These are phyloP conservation scores for Colletotrichum gigasporum DNA, from an alignment of 2,329 filamentous ascomycete genomes.

Conservation along the genomic window DNA sequence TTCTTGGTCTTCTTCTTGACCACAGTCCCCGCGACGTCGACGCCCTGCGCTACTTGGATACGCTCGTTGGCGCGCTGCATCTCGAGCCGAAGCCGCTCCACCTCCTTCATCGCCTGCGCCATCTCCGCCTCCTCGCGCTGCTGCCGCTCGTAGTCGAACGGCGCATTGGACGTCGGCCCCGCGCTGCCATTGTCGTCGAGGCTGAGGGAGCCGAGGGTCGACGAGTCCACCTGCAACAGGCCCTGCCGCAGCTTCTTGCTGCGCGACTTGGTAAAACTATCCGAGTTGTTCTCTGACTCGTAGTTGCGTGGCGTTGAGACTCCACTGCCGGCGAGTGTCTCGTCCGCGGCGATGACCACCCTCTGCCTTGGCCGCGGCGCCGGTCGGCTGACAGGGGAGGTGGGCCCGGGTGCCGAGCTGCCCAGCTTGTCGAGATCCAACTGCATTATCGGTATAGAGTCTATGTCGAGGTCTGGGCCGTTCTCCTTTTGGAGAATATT, in stretches of 20 bases:
- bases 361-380: constrained; percentile 61
- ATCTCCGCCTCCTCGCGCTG: constrained; percentile 88
- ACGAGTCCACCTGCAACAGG: constrained; percentile 88
- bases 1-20: constrained; percentile 76
- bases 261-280: constrained; percentile 58
- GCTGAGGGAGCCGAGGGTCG: constrained; percentile 77
- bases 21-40: constrained; percentile 70
- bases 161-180: constrained; percentile 42
- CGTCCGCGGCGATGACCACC: constrained; percentile 77
- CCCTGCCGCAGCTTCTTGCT: constrained; percentile 64
- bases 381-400: constrained; percentile 42
- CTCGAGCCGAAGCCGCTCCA: constrained; percentile 85
- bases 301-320: constrained; percentile 59
- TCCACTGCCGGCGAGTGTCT: constrained; percentile 70
- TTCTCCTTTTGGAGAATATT: constrained; percentile 78
- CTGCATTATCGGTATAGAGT: constrained; percentile 95
- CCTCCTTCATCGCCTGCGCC: constrained; percentile 86
- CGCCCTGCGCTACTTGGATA: constrained; percentile 76
- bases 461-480: constrained; percentile 84
- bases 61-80: constrained; percentile 87
- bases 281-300: constrained; percentile 63
- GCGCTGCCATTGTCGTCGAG: constrained; percentile 62
- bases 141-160: constrained; percentile 70
- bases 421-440: constrained; percentile 75
- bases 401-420: constrained; percentile 36